These are phyloP conservation scores for Thielaviopsis ethacetica DNA, from an alignment of 2,329 filamentous ascomycete genomes.

Conservation along the genomic window DNA sequence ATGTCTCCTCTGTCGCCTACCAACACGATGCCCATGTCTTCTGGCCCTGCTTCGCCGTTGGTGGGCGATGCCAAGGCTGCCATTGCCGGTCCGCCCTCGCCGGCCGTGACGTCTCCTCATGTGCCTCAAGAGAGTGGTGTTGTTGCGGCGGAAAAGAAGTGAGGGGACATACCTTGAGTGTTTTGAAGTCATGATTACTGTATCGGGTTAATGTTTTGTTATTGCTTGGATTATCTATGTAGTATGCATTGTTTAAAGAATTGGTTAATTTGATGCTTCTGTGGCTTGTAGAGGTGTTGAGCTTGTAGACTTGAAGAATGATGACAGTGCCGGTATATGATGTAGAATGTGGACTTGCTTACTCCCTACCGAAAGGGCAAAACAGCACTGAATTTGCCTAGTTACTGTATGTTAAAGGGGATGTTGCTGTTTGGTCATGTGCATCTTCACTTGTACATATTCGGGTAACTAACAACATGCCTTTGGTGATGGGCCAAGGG, in stretches of 20 bases:
- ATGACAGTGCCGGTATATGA: too few species aligned
- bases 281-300: not conserved
- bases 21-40: not conserved
- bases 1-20: not conserved
- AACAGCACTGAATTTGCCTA: too few species aligned
- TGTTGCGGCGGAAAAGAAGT: constrained; percentile 3
- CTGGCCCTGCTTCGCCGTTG: constrained; percentile 12
- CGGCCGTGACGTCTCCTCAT: constrained; percentile 11
- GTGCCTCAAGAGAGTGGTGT: constrained; percentile 12
- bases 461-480: too few species aligned
- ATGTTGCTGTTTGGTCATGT: too few species aligned
- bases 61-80: constrained; percentile 13
- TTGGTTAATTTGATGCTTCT: not conserved
- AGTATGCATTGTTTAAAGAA: constrained; percentile 1
- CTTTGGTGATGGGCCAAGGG: too few species aligned
- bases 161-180: not conserved
- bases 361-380: too few species aligned
- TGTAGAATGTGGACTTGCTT: too few species aligned
- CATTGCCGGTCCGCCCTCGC: constrained; percentile 12
- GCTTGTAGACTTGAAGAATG: not conserved
- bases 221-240: constrained; percentile 4
- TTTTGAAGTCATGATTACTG: not conserved
- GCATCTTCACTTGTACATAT: too few species aligned
- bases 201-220: constrained; percentile 2
- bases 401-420: too few species aligned